Evolutionary conservation across 306 rosid species (phyloP).

Genomic region (Rubus idaeus): DNA sequence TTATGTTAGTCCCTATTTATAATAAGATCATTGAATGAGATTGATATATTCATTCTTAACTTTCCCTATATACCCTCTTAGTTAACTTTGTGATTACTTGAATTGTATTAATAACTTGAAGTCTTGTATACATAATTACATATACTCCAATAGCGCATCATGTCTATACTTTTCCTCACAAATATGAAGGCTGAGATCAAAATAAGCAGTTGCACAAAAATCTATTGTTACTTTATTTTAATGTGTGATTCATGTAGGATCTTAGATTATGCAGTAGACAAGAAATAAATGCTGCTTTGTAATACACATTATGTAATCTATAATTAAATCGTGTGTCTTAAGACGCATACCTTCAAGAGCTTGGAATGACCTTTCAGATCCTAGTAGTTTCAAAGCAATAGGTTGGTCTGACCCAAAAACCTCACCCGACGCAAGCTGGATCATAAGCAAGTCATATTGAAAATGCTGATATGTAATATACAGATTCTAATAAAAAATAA

Average conservation of each 20-base stretch:
- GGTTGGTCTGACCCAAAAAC: slow-evolving; percentile 97
- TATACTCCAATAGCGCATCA: background rate
- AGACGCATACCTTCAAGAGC: slow-evolving; percentile 87
- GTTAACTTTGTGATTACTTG: background rate
- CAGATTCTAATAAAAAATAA: background rate
- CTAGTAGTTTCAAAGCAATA: slow-evolving; percentile 79
- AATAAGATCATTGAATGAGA: background rate
- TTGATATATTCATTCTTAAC: background rate
- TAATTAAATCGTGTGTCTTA: background rate
- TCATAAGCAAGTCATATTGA: slow-evolving; percentile 34
- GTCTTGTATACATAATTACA: too few species aligned
- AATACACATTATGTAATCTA: background rate
- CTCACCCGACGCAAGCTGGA: slow-evolving; percentile 93
- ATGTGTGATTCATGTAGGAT: background rate
- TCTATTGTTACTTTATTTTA: background rate
- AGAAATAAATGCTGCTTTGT: background rate
- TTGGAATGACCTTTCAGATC: slow-evolving; percentile 85
- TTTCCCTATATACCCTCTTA: background rate
- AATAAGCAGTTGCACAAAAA: background rate
- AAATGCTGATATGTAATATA: background rate
- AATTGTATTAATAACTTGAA: background rate
- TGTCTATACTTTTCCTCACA: background rate
- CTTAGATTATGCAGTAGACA: background rate
- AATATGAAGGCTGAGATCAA: background rate
- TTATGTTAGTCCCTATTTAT: background rate